Evolutionary conservation across 176 grass and related monocot species (phyloP).

Genomic region (Oryza meridionalis): DNA sequence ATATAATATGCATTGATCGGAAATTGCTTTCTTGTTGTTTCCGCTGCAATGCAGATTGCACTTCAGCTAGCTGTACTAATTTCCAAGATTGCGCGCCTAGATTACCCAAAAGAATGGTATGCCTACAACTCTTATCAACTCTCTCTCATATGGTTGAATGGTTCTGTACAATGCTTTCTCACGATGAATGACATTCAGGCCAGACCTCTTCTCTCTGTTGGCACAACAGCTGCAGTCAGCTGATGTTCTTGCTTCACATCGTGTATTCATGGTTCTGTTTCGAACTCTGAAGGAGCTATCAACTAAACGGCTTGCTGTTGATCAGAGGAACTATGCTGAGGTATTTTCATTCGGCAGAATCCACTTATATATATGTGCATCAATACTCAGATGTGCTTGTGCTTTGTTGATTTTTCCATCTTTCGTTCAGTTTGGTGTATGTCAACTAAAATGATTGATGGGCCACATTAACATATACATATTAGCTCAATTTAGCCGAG

Average conservation of each 20-base stretch:
- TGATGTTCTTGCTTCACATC: conserved; percentile 91
- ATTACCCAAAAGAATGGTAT: conserved; percentile 99
- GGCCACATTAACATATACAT: conserved; percentile 13
- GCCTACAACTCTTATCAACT: conserved; percentile 27
- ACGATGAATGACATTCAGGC: conserved; percentile 62
- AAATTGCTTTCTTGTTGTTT: conserved; percentile 15
- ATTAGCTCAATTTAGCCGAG: conserved; percentile 19
- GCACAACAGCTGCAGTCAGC: conserved; percentile 82
- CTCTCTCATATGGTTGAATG: conserved; percentile 22
- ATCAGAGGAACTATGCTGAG: conserved; percentile 86
- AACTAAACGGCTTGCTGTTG: conserved; percentile 85
- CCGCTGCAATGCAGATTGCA: conserved; percentile 68
- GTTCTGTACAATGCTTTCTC: conserved; percentile 24
- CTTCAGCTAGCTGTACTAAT: conserved; percentile 90
- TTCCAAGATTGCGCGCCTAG: conserved; percentile 94
- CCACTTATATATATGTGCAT: conserved; percentile 22
- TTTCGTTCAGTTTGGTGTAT: conserved; percentile 1
- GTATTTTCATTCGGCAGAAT: conserved; percentile 52
- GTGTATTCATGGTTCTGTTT: conserved; percentile 90
- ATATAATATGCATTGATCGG: conserved; percentile 4
- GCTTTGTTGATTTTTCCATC: conserved; percentile 5
- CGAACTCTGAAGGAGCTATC: conserved; percentile 97
- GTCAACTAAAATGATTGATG: background rate
- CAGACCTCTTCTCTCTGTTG: conserved; percentile 81
- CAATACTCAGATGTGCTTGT: background rate